phyloP scores from a whole-genome alignment of 2,329 filamentous ascomycete genomes.

The Raffaelea deltoideospora region DNA sequence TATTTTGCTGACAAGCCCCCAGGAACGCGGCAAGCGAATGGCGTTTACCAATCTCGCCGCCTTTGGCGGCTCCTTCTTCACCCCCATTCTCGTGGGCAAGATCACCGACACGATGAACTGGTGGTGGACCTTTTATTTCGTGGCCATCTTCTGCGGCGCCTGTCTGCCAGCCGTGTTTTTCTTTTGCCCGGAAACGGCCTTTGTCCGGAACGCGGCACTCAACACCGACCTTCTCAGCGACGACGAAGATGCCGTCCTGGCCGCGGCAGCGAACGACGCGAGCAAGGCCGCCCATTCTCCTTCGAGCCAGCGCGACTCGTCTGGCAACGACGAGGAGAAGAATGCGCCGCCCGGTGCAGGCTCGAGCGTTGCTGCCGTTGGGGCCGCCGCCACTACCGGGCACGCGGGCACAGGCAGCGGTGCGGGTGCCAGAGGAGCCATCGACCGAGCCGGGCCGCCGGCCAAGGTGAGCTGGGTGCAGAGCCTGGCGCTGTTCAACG shows the following conservation, averaged over 20 bases:
- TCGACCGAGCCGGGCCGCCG: too few relatives aligned
- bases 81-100: conserved; percentile 80
- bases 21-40: conserved; percentile 74
- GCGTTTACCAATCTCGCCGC: conserved; percentile 51
- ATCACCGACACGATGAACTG: conserved; percentile 66
- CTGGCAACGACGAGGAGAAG: conserved; percentile 7
- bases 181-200: conserved; percentile 77
- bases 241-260: conserved; percentile 7
- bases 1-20: neutral
- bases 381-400: conserved; percentile 4
- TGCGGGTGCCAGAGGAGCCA: too few relatives aligned
- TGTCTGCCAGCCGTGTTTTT: conserved; percentile 60
- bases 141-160: conserved; percentile 65
- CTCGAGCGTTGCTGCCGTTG: neutral
- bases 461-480: conserved; percentile 43
- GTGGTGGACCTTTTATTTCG: conserved; percentile 78
- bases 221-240: conserved; percentile 51
- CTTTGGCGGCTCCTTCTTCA: conserved; percentile 45
- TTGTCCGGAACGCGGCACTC: conserved; percentile 46
- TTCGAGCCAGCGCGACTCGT: conserved; percentile 1
- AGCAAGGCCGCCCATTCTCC: too few relatives aligned
- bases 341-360: neutral
- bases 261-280: neutral
- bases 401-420: conserved; percentile 9
- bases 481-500: conserved; percentile 58